Percentiles rank a stretch among this genome's conserved stretches.
Conservation (phyloP, 177 flowering plant species). For the Telopea speciosissima region DNA sequence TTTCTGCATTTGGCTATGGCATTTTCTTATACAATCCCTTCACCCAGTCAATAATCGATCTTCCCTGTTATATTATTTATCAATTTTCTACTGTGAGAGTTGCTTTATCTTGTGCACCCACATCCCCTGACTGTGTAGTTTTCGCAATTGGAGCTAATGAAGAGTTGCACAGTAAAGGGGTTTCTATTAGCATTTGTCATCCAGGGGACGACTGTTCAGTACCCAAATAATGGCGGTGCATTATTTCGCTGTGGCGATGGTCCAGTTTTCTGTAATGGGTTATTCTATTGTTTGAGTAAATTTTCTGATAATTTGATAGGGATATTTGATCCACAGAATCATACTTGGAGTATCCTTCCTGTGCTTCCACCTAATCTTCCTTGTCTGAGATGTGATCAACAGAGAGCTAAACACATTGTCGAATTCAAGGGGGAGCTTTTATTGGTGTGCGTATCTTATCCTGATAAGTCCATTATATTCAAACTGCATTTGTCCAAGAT, state of each 20-base stretch:
- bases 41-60: conserved; percentile 34
- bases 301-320: conserved; percentile 42
- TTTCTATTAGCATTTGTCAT: conserved; percentile 46
- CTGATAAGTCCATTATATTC: conserved; percentile 46
- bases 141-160: conserved; percentile 43
- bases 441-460: conserved; percentile 42
- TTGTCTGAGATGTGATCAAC: conserved; percentile 14
- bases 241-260: conserved; percentile 54
- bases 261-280: conserved; percentile 46
- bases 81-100: conserved; percentile 26
- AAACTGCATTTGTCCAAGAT: conserved; percentile 35
- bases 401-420: conserved; percentile 46
- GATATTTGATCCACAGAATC: conserved; percentile 37
- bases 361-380: conserved; percentile 51
- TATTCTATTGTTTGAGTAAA: conserved; percentile 46
- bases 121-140: conserved; percentile 34
- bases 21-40: conserved; percentile 52
- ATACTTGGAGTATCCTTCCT: conserved; percentile 39
- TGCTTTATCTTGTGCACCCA: conserved; percentile 57
- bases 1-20: conserved; percentile 27
- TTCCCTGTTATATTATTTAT: conserved; percentile 34
- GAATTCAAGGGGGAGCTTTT: conserved; percentile 47
- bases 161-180: conserved; percentile 14
- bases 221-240: conserved; percentile 29
- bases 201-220: conserved; percentile 53